Percentiles rank a stretch among this genome's conserved stretches.
phyloP scores from a whole-genome alignment of 83 land plant genomes.

The Diphasiastrum complanatum region DNA sequence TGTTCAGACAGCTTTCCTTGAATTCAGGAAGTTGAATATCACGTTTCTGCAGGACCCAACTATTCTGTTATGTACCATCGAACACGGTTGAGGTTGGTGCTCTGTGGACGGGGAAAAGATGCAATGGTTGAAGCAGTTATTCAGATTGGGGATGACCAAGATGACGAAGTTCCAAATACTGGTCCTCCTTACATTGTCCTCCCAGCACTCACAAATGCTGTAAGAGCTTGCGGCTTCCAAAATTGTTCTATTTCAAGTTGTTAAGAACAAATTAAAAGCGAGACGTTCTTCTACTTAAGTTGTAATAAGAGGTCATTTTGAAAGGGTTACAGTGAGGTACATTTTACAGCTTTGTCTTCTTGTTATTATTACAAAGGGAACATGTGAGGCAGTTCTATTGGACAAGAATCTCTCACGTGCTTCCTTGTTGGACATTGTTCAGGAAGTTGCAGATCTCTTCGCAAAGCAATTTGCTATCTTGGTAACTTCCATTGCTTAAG shows the following conservation, averaged over 20 bases:
- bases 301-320: background rate
- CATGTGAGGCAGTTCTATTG: background rate
- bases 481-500: constrained; percentile 37
- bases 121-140: constrained; percentile 63
- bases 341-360: background rate
- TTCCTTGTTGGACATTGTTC: too few species aligned
- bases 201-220: constrained; percentile 61
- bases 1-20: background rate
- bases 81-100: constrained; percentile 39
- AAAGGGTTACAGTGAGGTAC: background rate
- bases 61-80: constrained; percentile 31
- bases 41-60: constrained; percentile 33
- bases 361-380: background rate
- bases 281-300: constrained; percentile 2
- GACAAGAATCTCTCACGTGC: background rate
- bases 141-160: constrained; percentile 64
- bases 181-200: constrained; percentile 46
- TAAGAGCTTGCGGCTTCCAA: constrained; percentile 32
- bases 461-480: constrained; percentile 56
- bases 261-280: background rate
- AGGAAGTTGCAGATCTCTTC: constrained; percentile 80
- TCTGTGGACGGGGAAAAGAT: constrained; percentile 80
- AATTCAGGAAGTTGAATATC: background rate
- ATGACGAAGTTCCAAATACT: constrained; percentile 32
- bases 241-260: background rate